Percentiles rank a stretch among this genome's conserved stretches.
phyloP scores from a whole-genome alignment of 768 basidiomycete genomes.

The Hypholoma fasciculare region DNA sequence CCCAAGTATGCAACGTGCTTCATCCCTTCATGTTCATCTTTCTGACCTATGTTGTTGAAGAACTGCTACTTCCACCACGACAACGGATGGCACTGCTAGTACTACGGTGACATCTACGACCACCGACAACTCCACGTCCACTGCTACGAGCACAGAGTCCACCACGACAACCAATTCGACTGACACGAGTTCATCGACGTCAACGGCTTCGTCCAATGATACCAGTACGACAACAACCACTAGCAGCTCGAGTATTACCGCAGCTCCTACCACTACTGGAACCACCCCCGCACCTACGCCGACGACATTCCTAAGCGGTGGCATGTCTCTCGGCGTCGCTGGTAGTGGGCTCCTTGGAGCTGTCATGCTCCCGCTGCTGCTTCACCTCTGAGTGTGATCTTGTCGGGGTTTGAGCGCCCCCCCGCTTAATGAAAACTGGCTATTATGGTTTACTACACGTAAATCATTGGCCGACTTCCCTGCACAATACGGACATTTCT shows the following conservation, averaged over 20 bases:
- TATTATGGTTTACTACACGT: no score
- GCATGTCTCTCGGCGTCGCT: not conserved
- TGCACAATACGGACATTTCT: no score
- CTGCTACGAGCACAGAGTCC: not conserved
- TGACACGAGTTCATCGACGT: no score
- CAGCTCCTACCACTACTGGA: not conserved
- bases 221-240: no score
- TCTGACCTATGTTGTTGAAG: not conserved
- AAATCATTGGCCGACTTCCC: no score
- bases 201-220: no score
- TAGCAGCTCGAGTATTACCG: not conserved
- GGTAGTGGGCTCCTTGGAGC: not conserved
- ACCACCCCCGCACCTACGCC: not conserved
- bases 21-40: not conserved
- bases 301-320: not conserved
- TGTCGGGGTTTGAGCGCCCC: not conserved
- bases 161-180: not conserved
- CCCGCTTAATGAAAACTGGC: no score
- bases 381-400: not conserved
- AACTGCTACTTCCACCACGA: not conserved
- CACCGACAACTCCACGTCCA: not conserved
- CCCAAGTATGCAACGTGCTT: slow-evolving; percentile 7
- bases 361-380: not conserved
- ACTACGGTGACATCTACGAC: no score
- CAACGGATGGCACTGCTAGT: no score